Percentiles rank a stretch among this genome's conserved stretches.
phyloP scores from a whole-genome alignment of 306 rosid species.

The Acacia crassicarpa region DNA sequence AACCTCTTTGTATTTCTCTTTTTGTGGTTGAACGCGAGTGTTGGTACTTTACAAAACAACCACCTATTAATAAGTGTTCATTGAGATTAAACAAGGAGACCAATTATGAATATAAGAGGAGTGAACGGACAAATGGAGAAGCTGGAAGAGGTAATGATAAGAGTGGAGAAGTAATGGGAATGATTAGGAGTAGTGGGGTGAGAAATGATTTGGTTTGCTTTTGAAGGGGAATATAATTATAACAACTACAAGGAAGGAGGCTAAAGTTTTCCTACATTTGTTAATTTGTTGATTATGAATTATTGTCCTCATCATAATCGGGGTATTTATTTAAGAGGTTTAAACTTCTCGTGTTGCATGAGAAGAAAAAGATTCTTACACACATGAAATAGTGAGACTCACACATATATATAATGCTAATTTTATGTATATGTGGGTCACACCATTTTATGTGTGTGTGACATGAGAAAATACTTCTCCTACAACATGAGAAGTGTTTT shows the following conservation, averaged over 20 bases:
- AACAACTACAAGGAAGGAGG: neutral
- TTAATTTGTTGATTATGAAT: neutral
- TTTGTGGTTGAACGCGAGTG: neutral
- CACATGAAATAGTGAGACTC: too few relatives aligned
- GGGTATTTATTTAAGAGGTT: too few relatives aligned
- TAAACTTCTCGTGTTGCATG: too few relatives aligned
- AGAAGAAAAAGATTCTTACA: too few relatives aligned
- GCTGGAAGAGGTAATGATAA: neutral
- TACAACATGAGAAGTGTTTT: too few relatives aligned
- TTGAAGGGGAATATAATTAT: neutral
- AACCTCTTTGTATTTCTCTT: neutral
- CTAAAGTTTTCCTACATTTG: neutral
- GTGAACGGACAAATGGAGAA: neutral
- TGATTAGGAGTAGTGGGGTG: neutral
- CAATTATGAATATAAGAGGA: neutral
- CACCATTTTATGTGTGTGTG: too few relatives aligned
- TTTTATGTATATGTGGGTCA: too few relatives aligned
- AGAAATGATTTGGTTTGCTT: neutral
- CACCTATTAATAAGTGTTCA: neutral
- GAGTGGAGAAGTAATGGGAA: neutral
- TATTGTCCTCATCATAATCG: too few relatives aligned
- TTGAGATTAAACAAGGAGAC: neutral
- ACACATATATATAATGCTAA: too few relatives aligned
- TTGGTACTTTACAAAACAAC: neutral
- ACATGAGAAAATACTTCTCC: too few relatives aligned